Base-by-base conservation (phyloP, 805 yeast genomes). In the Scheffersomyces amazonensis region DNA sequence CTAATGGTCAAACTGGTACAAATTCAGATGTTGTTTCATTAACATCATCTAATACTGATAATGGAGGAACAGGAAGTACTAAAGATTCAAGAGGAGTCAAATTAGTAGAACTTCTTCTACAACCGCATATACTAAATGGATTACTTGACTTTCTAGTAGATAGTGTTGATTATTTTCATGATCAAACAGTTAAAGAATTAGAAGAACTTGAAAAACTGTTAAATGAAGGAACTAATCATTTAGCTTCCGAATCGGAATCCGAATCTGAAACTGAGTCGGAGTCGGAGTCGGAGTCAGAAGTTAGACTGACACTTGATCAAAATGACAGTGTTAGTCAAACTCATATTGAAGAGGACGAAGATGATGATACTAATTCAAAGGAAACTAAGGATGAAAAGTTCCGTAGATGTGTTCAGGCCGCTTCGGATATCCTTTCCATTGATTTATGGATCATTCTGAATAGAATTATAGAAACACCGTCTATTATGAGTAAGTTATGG, bases 21-120 rank as follows among this genome's bases (percentile, higher is more conserved):
- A 32, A 47, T 34, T 49, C 53, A n/a, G 71, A 64, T 33, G 47
- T 48, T n/a, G 57, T 48, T 16, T 64, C 70, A 11, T 47, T 66
- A 15, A 47, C 66, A 0, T 66, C 72, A 5, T 56, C 66, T 12
- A 64, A 49, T 42, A 57, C 58, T 16, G 69, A 63, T 18, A 44
- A 39, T 20, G 34, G 40, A 10, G 52, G 50, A 25, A 47, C 46
- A 23, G 48, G 36, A 31, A 34, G 42, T 22, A 46, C 49, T 31
- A 67, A 63, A 37, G 71, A 64, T 36, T 58, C 65, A 6, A 54
- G 70, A 22, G 66, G 69, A 5, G 58, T 60, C 28, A 83, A 84
- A 54, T 72, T 93, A 35, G 71, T 90, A 28, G 93, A 88, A 51
- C 82, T 82, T 51, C 68, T 93, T 39, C 74, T 91, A 45, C 87